Evolutionary conservation across 2,329 filamentous ascomycete species (phyloP), one percentile per base, ranked within the genome.

Genomic region (Botryotinia narcissicola): DNA sequence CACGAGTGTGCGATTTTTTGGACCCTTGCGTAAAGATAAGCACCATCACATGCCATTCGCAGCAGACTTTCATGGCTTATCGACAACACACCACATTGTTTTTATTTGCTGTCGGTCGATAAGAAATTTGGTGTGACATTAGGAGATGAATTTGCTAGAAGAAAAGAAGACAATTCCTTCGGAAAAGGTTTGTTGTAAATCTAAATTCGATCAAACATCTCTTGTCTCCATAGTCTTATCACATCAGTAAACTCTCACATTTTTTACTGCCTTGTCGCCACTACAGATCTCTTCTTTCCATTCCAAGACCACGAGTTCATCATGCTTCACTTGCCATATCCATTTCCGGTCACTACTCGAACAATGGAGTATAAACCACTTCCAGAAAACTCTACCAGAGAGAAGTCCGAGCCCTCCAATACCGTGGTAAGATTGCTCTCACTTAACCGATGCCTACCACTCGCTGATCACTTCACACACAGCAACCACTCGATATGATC

Each of bases 21-120:
- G 35, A 72, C 54, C 70, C 69, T 25, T 72, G 70, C 16, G 25
- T 10, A 68, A 59, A 72, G 70, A 72, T 72, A 72, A 72, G 70
- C 46, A 72, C 37, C 70, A 68, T 72, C 70, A 72, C 70, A 72
- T 72, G 70, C 51, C 62, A n/a, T 72, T 60, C 35, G 37, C 70
- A 72, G 62, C 70, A 54, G 70, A 72, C 70, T 25, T 66, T 29
- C 40, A 68, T 42, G 29, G 62, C 70, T 72, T 72, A 72, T 72
- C 70, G 37, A 42, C 70, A 35, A 46, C 70, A 67, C 44, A 68
- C 70, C n/a, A 68, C 12, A 35, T 29, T 18, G 18, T 32, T 60
- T 25, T 57, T 29, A 42, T 12, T 57, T 68, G 25, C 35, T 57
- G 16, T 57, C 48, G 48, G 35, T 46, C 48, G 66, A 68, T 68